Conservation (phyloP, 805 yeast genomes). For the Candida pini region DNA sequence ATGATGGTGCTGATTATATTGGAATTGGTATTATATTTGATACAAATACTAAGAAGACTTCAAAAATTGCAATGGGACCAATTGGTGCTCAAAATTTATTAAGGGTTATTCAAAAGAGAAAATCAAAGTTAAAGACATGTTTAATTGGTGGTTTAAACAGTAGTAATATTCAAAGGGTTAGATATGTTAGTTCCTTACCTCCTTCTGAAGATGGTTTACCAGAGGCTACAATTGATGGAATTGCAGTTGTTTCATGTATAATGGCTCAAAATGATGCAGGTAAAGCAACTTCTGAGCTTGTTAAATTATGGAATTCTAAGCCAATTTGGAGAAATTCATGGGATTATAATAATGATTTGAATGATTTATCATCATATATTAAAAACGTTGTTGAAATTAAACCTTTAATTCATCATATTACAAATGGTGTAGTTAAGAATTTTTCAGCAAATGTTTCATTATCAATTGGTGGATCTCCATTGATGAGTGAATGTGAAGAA, state of each 20-base stretch:
- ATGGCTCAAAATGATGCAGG: constrained; percentile 60
- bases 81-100: constrained; percentile 56
- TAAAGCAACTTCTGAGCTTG: constrained; percentile 39
- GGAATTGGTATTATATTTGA: constrained; percentile 80
- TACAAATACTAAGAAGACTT: constrained; percentile 63
- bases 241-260: constrained; percentile 82
- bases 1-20: constrained; percentile 60
- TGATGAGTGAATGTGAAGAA: constrained; percentile 69
- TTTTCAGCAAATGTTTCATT: constrained; percentile 82
- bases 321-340: constrained; percentile 19
- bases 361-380: no score
- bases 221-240: constrained; percentile 52
- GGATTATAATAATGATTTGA: no score
- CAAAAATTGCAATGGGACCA: constrained; percentile 60
- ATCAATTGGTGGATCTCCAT: constrained; percentile 82
- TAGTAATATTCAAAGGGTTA: constrained; percentile 51
- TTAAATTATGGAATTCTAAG: constrained; percentile 25
- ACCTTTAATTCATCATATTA: constrained; percentile 82
- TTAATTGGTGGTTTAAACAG: constrained; percentile 78
- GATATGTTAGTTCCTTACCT: constrained; percentile 42
- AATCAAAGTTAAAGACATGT: constrained; percentile 48
- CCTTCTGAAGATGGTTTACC: constrained; percentile 27
- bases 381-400: constrained; percentile 11
- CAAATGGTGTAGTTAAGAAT: constrained; percentile 84
- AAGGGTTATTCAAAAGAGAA: constrained; percentile 34